phyloP scores from a whole-genome alignment of 2,329 filamentous ascomycete genomes.

The Colletotrichum sojae region DNA sequence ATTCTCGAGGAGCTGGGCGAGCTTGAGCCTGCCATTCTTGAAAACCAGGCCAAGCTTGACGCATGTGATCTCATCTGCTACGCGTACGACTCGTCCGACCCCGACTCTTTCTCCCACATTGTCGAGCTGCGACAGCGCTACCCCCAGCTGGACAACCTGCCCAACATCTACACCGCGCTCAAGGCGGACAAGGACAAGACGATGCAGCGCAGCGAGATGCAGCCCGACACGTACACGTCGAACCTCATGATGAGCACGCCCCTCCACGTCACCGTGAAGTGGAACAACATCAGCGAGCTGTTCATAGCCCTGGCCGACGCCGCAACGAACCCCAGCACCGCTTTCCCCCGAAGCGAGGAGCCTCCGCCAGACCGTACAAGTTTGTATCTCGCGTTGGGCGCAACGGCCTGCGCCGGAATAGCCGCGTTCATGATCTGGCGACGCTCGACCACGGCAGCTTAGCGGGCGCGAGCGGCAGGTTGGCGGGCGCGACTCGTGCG shows the following conservation, averaged over 20 bases:
- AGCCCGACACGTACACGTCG: conserved; percentile 93
- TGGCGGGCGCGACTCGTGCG: conserved; percentile 38
- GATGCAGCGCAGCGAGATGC: conserved; percentile 91
- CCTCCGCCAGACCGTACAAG: conserved; percentile 86
- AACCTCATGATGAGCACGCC: conserved; percentile 90
- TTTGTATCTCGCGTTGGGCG: conserved; percentile 87
- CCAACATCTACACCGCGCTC: conserved; percentile 90
- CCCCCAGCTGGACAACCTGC: conserved; percentile 88
- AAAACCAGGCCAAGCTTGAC: conserved; percentile 91
- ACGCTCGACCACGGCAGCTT: conserved; percentile 65
- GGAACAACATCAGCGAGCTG: conserved; percentile 93
- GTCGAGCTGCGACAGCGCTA: conserved; percentile 84
- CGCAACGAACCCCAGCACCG: conserved; percentile 89
- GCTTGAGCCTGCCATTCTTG: conserved; percentile 93
- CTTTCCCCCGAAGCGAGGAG: conserved; percentile 91
- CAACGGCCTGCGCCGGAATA: conserved; percentile 74
- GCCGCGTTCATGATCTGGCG: conserved; percentile 78
- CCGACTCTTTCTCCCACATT: conserved; percentile 95
- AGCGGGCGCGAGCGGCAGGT: conserved; percentile 50
- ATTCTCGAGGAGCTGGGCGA: conserved; percentile 97
- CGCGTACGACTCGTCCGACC: conserved; percentile 96
- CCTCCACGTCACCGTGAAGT: conserved; percentile 93
- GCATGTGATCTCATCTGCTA: conserved; percentile 96
- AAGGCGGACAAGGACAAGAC: conserved; percentile 98
- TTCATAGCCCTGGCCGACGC: conserved; percentile 94